Evolutionary conservation across 805 yeast species (phyloP), one percentile per base, ranked within the genome.

Genomic region (Spathaspora gorwiae): DNA sequence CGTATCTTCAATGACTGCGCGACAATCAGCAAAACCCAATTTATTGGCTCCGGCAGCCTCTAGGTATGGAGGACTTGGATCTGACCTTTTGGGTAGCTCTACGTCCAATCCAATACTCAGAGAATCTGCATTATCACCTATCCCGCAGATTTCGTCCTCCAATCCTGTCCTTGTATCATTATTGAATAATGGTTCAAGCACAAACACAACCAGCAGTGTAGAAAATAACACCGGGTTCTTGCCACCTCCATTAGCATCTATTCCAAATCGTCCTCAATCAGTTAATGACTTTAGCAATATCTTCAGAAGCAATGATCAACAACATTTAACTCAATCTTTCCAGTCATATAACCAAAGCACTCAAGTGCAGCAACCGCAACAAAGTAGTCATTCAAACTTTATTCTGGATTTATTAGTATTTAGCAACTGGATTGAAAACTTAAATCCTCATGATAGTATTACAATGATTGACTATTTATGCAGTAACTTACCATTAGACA

Each of bases 391-490:
- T 29, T 39, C 46, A 14, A 69, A 70, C 47, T 77, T 77, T 54
- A 74, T 72, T 51, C 74, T 66, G 55, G 84, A 80, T 52, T 67
- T 80, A 55, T 65, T 72, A 44, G 72, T 71, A 49, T 65, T 76
- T 50, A 69, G 76, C 50, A 66, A 65, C 48, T 79, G 83, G 83
- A 65, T 78, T 48, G 71, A 71, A 43, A 67, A 66, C 50, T 66
- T 81, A 58, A 68, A 65, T 40, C 70, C 77, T n/a, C 71, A 70
- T 39, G 83, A 80, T 49, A 78, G 70, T 51, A 65, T 75, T 45
- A 65, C 76, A 41, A 75, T 79, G 61, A 68, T 79, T 47, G 84
- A 80, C 53, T 75, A 78, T 55, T 61, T 80, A 58, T 65, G 81
- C 47, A 64, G 72, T 39, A 66, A 68, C 47, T 61, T 80, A 51